Evolutionary conservation across 2,329 filamentous ascomycete genomes (phyloP).

Genomic region (Fusarium phyllophilum): DNA sequence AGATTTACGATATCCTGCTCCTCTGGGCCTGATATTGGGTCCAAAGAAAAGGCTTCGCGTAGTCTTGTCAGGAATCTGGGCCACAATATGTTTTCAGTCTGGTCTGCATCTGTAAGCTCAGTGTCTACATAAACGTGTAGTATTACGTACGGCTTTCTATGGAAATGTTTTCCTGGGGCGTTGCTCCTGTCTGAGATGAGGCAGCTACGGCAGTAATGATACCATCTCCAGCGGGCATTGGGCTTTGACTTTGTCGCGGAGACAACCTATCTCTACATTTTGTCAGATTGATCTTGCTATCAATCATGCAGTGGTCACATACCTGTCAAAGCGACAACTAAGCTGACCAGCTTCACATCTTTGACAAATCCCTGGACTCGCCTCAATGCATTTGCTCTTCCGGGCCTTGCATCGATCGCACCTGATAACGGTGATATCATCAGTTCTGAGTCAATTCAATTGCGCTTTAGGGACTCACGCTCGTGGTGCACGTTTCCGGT

Average conservation of each 20-base stretch:
- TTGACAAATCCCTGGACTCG: neutral
- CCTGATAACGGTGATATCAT: neutral
- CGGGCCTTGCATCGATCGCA: conserved; percentile 3
- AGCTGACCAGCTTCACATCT: neutral
- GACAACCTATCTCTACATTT: neutral
- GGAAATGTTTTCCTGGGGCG: neutral
- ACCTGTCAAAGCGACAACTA: neutral
- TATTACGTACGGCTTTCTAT: neutral
- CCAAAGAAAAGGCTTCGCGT: neutral
- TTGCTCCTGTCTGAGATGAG: neutral
- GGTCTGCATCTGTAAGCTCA: neutral
- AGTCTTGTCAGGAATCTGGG: neutral
- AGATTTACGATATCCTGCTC: neutral
- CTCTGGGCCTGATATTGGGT: neutral
- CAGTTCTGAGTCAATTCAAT: rapidly evolving
- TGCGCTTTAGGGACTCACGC: neutral
- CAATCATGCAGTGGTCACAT: rapidly evolving
- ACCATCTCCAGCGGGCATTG: neutral
- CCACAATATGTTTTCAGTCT: neutral
- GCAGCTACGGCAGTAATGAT: neutral
- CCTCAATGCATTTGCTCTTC: neutral
- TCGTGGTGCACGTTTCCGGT: neutral
- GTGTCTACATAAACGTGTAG: rapidly evolving
- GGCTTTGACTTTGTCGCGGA: neutral
- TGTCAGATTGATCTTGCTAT: rapidly evolving